Evolutionary conservation across 2,329 filamentous ascomycete species (phyloP).

Genomic region (Thermomyces lanuginosus): DNA sequence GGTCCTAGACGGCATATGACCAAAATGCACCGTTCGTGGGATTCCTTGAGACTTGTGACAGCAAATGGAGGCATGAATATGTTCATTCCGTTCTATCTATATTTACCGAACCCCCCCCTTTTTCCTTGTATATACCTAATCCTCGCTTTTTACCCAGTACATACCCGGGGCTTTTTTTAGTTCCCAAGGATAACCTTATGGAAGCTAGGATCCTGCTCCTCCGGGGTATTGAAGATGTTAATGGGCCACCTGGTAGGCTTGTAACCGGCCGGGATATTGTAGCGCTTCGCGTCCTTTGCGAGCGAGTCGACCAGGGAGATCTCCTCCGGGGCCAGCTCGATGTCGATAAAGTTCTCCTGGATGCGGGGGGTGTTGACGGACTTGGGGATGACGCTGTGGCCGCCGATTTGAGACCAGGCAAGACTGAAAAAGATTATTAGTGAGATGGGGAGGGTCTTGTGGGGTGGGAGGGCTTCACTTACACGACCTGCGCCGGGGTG

Average conservation of each 20-base stretch:
- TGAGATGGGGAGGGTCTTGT: background rate
- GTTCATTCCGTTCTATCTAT: background rate
- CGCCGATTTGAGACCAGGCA: constrained; percentile 25
- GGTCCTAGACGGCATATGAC: background rate
- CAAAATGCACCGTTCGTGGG: too few relatives aligned
- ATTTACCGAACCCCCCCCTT: background rate
- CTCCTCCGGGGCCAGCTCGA: constrained; percentile 24
- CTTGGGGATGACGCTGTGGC: constrained; percentile 28
- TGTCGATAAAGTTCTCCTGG: constrained; percentile 27
- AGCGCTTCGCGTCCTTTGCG: constrained; percentile 19
- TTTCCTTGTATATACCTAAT: background rate
- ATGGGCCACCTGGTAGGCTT: constrained; percentile 41
- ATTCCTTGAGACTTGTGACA: background rate
- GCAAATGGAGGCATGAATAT: background rate
- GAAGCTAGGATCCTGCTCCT: constrained; percentile 33
- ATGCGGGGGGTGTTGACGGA: constrained; percentile 28
- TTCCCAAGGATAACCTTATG: constrained; percentile 30
- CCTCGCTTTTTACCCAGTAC: constrained; percentile 1
- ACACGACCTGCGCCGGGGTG: constrained; percentile 22
- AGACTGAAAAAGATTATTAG: constrained; percentile 10
- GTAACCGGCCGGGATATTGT: constrained; percentile 20
- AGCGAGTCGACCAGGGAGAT: constrained; percentile 19
- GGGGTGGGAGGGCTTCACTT: constrained; percentile 4
- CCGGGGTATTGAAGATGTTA: constrained; percentile 39
- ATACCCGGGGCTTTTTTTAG: too few relatives aligned